Conservation (phyloP, 2,329 filamentous ascomycete species). For the Berkeleyomyces rouxiae region DNA sequence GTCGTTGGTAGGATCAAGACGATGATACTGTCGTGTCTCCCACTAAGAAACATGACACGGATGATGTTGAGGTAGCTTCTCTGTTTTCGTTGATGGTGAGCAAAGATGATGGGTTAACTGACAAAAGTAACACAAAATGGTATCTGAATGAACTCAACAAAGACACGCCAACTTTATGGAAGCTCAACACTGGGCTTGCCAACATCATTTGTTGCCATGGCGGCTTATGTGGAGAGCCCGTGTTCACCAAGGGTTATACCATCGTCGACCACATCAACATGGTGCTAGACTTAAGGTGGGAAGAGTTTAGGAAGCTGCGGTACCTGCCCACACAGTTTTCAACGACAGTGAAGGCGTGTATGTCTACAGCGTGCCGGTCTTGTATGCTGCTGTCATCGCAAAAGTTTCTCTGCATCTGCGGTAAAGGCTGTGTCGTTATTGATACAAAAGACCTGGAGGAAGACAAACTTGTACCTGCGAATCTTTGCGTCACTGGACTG, state of each 20-base stretch:
- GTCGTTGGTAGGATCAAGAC: not conserved
- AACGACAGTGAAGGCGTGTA: not conserved
- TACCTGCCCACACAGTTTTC: not conserved
- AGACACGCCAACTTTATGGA: not conserved
- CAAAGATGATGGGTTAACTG: not conserved
- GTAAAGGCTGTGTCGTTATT: not conserved
- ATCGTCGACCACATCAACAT: not conserved
- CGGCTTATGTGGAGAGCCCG: not conserved
- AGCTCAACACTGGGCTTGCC: not conserved
- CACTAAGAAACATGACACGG: not conserved
- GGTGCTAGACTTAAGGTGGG: not conserved
- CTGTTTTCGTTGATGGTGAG: not conserved
- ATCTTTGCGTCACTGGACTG: not conserved
- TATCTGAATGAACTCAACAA: not conserved
- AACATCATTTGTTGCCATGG: not conserved
- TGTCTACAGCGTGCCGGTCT: not conserved
- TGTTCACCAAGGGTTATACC: not conserved
- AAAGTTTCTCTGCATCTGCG: not conserved
- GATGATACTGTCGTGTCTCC: not conserved
- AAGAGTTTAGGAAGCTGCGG: not conserved
- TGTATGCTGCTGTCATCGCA: not conserved
- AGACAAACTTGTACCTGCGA: not conserved
- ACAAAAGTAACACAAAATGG: not conserved
- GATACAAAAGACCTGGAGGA: not conserved
- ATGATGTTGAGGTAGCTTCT: not conserved